Evolutionary conservation across 2,329 filamentous ascomycete species (phyloP), one percentile per base, ranked within the genome.

Genomic region (Aspergillus neoniger): DNA sequence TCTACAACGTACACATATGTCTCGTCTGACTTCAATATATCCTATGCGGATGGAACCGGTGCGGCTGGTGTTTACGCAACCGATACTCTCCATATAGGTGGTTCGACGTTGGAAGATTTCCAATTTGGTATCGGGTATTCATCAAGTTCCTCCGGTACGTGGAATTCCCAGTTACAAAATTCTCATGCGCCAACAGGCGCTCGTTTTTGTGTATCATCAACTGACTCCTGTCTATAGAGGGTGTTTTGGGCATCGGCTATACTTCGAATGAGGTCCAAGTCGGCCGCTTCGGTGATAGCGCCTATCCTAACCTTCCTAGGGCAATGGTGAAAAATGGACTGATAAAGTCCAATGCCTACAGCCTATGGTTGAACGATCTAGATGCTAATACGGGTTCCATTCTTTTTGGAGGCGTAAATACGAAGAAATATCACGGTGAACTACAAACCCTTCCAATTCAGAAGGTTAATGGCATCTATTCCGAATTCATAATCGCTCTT

Each of bases 241-340:
- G 91, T 41, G 91, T 98, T 44, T 76, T 97, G 19, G 93, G 93
- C 17, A 89, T 98, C 63, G 93, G 93, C 6, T 97, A 96, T 73
- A 73, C 83, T 0, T 74, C 82, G 65, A 95, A 96, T 73, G 93
- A 97, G 77, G 71, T 70, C n/a, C 66, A 71, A 47, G 70, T 90
- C 49, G 82, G 83, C 55, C 64, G 83, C 81, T 69, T 71, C 55
- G 69, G 82, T 5, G 75, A 80, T 59, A 60, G 76, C 4, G 59
- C 84, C 0, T 93, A 93, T 75, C 76, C 85, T 47, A 93, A 92
- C 72, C 79, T 93, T 6, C 90, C 90, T 1, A 82, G 84, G 44
- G 85, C 85, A 61, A 80, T 93, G 79, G 85, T 85, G 1, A 75
- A 84, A 30, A 79, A 84, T 4, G 86, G 86, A 7, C 57, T 83